phyloP scores from a whole-genome alignment of 2,329 filamentous ascomycete genomes.

The Cytospora mali region DNA sequence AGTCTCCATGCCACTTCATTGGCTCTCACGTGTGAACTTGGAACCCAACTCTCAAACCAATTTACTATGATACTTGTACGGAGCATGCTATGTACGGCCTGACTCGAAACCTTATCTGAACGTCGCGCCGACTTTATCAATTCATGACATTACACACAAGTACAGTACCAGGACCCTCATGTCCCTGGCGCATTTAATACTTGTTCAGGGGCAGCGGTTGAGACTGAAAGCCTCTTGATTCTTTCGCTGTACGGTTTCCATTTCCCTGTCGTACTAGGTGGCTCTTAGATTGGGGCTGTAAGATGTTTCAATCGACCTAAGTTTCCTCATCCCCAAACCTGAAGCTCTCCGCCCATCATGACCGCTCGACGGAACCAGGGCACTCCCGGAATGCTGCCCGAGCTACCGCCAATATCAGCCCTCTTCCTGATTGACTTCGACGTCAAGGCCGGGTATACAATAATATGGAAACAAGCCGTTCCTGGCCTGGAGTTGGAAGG shows the following conservation, averaged over 20 bases:
- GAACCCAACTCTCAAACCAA: background rate
- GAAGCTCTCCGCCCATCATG: slow-evolving; percentile 14
- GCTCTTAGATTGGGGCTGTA: slow-evolving; percentile 10
- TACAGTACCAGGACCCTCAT: background rate
- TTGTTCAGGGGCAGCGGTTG: background rate
- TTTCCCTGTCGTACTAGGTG: background rate
- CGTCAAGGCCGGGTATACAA: slow-evolving; percentile 87
- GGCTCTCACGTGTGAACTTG: background rate
- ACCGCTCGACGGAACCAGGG: slow-evolving; percentile 14
- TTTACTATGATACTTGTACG: background rate
- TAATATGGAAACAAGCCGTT: slow-evolving; percentile 80
- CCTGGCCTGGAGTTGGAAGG: slow-evolving; percentile 77
- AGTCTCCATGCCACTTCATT: background rate
- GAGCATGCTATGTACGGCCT: background rate
- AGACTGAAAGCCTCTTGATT: background rate
- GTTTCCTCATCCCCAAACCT: slow-evolving; percentile 1
- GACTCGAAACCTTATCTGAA: slow-evolving; percentile 26
- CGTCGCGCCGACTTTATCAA: slow-evolving; percentile 6
- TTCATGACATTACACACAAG: background rate
- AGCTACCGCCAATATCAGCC: slow-evolving; percentile 68
- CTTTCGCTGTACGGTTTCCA: background rate
- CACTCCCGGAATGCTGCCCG: slow-evolving; percentile 40
- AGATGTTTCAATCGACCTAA: slow-evolving; percentile 24
- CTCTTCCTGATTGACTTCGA: slow-evolving; percentile 91
- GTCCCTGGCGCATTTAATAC: slow-evolving; percentile 4